phyloP scores from a whole-genome alignment of 2,329 filamentous ascomycete genomes.

The Ascochyta viciae-villosae region DNA sequence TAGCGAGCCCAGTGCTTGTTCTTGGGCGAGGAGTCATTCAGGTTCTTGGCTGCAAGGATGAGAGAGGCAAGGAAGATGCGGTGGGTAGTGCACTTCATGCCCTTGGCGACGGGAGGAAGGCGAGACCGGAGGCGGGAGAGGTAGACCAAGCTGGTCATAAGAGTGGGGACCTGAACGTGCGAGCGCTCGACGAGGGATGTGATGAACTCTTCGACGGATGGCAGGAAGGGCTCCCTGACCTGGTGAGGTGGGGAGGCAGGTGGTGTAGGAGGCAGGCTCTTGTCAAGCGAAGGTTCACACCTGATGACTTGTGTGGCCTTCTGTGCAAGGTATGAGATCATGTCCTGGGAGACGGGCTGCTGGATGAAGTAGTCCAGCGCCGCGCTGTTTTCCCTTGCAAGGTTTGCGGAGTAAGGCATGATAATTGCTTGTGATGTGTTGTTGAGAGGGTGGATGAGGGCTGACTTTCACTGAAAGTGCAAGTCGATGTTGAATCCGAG shows the following conservation, averaged over 20 bases:
- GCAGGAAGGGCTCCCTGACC: conserved; percentile 64
- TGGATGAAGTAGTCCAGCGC: conserved; percentile 84
- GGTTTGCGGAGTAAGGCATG: conserved; percentile 56
- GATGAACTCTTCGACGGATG: conserved; percentile 90
- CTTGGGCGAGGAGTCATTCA: conserved; percentile 98
- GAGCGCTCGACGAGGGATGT: conserved; percentile 87
- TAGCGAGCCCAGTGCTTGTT: conserved; percentile 99
- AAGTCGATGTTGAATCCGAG: conserved; percentile 10
- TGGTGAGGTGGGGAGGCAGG: conserved; percentile 64
- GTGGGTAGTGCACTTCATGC: conserved; percentile 94
- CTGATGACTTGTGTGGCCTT: conserved; percentile 81
- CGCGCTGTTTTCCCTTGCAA: conserved; percentile 66
- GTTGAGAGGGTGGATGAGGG: conserved; percentile 20
- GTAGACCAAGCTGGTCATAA: conserved; percentile 97
- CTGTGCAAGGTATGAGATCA: conserved; percentile 78
- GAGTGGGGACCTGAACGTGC: conserved; percentile 94
- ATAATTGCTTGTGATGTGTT: conserved; percentile 25
- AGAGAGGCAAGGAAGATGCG: conserved; percentile 93
- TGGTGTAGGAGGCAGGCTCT: conserved; percentile 63
- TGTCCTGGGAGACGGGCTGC: conserved; percentile 74
- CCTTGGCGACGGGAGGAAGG: conserved; percentile 92
- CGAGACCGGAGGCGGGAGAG: conserved; percentile 82
- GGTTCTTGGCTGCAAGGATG: conserved; percentile 90
- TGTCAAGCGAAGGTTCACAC: conserved; percentile 67
- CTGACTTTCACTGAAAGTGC: conserved; percentile 13